Conservation (phyloP, 306 rosid genomes). For the Quercus mongolica region DNA sequence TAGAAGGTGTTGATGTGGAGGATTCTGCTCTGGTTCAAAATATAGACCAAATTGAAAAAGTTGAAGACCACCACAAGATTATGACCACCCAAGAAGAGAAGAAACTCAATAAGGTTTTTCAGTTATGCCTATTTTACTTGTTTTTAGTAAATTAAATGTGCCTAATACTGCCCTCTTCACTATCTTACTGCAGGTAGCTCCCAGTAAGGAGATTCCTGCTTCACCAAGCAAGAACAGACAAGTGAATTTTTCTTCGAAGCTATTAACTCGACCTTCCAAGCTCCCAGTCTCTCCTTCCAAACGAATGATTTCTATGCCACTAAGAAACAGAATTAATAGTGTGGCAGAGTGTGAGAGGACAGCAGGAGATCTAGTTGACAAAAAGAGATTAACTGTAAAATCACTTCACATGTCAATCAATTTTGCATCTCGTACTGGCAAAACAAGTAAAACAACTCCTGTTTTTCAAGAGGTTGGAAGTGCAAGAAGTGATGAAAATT, state of each 20-base stretch:
- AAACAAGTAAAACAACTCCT: slow-evolving; percentile 36
- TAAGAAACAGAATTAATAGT: slow-evolving; percentile 11
- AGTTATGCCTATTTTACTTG: slow-evolving; percentile 5
- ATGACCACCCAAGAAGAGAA: slow-evolving; percentile 22
- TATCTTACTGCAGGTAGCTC: slow-evolving; percentile 40
- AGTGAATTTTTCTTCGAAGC: slow-evolving; percentile 35
- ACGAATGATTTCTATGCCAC: slow-evolving; percentile 24
- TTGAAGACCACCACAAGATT: slow-evolving; percentile 26
- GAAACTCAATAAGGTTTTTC: slow-evolving; percentile 33
- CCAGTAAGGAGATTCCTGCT: slow-evolving; percentile 24
- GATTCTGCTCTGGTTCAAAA: slow-evolving; percentile 16
- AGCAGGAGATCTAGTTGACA: slow-evolving; percentile 30
- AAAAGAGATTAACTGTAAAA: slow-evolving; percentile 28
- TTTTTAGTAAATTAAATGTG: slow-evolving; percentile 6
- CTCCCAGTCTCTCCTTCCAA: slow-evolving; percentile 24
- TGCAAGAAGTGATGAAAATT: slow-evolving; percentile 17
- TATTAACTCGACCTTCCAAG: slow-evolving; percentile 24
- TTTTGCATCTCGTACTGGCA: slow-evolving; percentile 31
- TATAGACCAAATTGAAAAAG: slow-evolving; percentile 29
- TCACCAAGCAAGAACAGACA: slow-evolving; percentile 38
- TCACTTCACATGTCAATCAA: slow-evolving; percentile 55
- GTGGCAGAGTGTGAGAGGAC: slow-evolving; percentile 39
- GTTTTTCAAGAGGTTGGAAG: slow-evolving; percentile 32
- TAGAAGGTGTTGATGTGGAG: slow-evolving; percentile 22
- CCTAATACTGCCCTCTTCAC: not conserved